Evolutionary conservation across 495 filamentous ascomycete species (phyloP).

Genomic region (Pyrenula massariospora): DNA sequence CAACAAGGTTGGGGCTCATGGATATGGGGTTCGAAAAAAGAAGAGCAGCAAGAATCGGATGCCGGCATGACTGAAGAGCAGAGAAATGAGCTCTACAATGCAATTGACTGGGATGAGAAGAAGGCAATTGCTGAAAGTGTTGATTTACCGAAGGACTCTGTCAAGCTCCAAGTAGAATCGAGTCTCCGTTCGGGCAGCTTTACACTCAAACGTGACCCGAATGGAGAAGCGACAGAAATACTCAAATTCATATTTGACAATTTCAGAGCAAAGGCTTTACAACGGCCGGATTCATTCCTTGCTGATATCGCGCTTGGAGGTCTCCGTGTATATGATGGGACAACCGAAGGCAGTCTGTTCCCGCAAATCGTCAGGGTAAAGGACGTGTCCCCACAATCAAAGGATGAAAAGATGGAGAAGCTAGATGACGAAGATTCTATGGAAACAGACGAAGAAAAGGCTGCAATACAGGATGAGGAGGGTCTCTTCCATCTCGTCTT

Average conservation of each 20-base stretch:
- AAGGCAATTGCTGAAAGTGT: constrained; percentile 75
- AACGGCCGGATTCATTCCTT: constrained; percentile 81
- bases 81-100: constrained; percentile 90
- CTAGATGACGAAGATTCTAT: constrained; percentile 50
- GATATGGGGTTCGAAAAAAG: constrained; percentile 69
- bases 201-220: constrained; percentile 78
- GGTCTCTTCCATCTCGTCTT: constrained; percentile 82
- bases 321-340: constrained; percentile 89
- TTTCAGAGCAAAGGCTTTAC: constrained; percentile 76
- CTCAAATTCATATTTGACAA: constrained; percentile 86
- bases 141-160: constrained; percentile 76
- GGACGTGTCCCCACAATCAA: constrained; percentile 50
- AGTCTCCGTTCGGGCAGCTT: constrained; percentile 88
- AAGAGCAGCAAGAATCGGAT: constrained; percentile 50
- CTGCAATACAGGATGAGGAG: constrained; percentile 44
- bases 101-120: constrained; percentile 98
- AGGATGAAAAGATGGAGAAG: constrained; percentile 37
- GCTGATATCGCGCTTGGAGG: constrained; percentile 83
- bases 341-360: constrained; percentile 77
- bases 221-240: constrained; percentile 65
- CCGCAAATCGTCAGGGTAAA: constrained; percentile 93
- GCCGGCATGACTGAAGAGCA: constrained; percentile 88
- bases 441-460: constrained; percentile 24
- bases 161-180: constrained; percentile 85
- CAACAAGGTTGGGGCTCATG: constrained; percentile 77